Evolutionary conservation across 1,284 basidiomycete genomes (phyloP), one percentile per base, ranked within the genome.

Genomic region (Salmacisia buchloeana): DNA sequence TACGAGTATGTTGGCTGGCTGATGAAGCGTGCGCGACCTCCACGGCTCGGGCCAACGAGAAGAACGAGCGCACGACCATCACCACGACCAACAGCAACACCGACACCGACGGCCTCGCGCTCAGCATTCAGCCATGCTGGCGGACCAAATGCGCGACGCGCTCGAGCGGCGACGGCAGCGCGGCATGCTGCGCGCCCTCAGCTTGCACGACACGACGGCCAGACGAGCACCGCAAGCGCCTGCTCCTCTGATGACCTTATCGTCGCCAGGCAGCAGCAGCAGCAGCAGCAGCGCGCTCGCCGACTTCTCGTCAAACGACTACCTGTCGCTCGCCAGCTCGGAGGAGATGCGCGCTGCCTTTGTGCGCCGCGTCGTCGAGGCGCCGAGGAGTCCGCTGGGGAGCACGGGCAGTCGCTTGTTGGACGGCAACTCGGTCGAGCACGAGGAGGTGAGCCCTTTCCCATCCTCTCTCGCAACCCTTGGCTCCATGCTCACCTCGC

Each of bases 221-320:
- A 21, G 12, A 5, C n/a, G 31, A 2, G 39, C 41, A 12, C 33
- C 25, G 12, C n/a, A n/a, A n/a, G n/a, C n/a, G n/a, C n/a, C n/a
- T n/a, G n/a, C n/a, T n/a, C n/a, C n/a, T n/a, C n/a, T n/a, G n/a
- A n/a, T n/a, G n/a, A n/a, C n/a, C n/a, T n/a, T n/a, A n/a, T n/a
- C n/a, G n/a, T n/a, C n/a, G n/a, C n/a, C n/a, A n/a, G n/a, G n/a
- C n/a, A n/a, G n/a, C n/a, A n/a, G n/a, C n/a, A n/a, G 23, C 34
- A 63, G 52, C 39, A 34, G 61, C 54, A 58, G 29, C 49, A 15
- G 6, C 29, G 49, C 62, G 2, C 73, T 81, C 25, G 73, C 82
- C 65, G 92, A 94, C 79, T 92, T 94, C 80, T 89, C 85, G 34
- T 89, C 91, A 13, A 97, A 97, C 81, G 94, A 97, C 82, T 97